A percentile compares a stretch with the other conserved stretches of the same genome.
These are phyloP conservation scores for Caloboletus firmus DNA, from an alignment of 1,284 basidiomycete genomes.

Conservation along the genomic window DNA sequence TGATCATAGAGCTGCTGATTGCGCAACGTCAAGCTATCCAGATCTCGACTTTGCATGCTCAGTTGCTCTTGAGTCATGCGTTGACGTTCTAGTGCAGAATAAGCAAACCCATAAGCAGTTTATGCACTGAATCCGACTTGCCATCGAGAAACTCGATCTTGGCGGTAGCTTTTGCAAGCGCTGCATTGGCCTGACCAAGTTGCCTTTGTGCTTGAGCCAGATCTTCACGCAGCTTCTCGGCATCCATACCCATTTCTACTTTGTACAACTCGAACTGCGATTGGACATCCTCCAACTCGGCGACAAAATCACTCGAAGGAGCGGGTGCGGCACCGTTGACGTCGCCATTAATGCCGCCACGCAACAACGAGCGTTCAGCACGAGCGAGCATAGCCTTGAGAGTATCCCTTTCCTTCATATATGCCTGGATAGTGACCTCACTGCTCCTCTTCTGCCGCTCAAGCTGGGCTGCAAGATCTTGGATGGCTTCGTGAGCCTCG, in stretches of 20 bases:
- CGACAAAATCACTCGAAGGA: conserved; percentile 36
- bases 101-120: background rate
- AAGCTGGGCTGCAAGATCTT: conserved; percentile 74
- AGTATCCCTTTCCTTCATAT: conserved; percentile 86
- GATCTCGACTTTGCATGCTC: conserved; percentile 53
- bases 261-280: conserved; percentile 76
- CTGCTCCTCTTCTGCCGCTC: conserved; percentile 66
- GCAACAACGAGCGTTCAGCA: conserved; percentile 35
- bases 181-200: conserved; percentile 61
- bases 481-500: conserved; percentile 86
- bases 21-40: conserved; percentile 60
- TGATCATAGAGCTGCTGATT: conserved; percentile 70
- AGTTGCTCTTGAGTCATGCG: conserved; percentile 66
- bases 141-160: conserved; percentile 74
- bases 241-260: conserved; percentile 76
- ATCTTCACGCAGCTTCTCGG: conserved; percentile 70
- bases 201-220: conserved; percentile 64
- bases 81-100: conserved; percentile 53
- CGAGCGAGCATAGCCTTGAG: conserved; percentile 73
- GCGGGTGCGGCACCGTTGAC: conserved; percentile 31
- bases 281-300: conserved; percentile 72
- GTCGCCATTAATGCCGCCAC: conserved; percentile 36
- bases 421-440: conserved; percentile 73
- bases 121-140: conserved; percentile 34
- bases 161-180: conserved; percentile 79